Conservation (phyloP, 306 rosid genomes). For the Vachellia pachyceras region DNA sequence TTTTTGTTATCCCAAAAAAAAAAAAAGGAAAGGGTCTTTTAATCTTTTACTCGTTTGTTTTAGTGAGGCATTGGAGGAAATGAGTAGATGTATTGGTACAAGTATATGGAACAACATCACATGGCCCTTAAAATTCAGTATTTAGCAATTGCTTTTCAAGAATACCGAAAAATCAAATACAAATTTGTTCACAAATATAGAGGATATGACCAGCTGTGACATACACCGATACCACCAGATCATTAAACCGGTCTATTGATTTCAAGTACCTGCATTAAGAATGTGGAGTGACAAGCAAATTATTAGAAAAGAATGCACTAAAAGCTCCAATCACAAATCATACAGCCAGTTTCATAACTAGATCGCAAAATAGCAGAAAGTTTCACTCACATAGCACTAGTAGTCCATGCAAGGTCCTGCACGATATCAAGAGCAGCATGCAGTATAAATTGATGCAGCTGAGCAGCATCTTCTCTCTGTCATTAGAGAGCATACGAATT, state of each 20-base stretch:
- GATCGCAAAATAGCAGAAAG: not conserved
- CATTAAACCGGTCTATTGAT: constrained; percentile 91
- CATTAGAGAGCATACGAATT: constrained; percentile 33
- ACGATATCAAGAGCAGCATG: constrained; percentile 97
- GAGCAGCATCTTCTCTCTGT: constrained; percentile 98
- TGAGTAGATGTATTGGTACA: constrained; percentile 9
- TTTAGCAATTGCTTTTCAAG: constrained; percentile 15
- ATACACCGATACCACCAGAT: constrained; percentile 86
- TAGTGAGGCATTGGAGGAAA: not conserved
- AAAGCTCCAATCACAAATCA: constrained; percentile 18
- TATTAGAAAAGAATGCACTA: constrained; percentile 17
- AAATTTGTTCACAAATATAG: constrained; percentile 21
- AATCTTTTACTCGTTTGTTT: constrained; percentile 9
- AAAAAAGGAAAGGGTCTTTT: too few species aligned
- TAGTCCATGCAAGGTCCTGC: constrained; percentile 99
- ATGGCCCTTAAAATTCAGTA: constrained; percentile 16
- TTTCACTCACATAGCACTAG: constrained; percentile 86
- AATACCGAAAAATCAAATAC: constrained; percentile 14
- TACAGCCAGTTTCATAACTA: not conserved
- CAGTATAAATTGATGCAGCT: constrained; percentile 92
- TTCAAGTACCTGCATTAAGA: constrained; percentile 87
- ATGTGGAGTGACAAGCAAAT: constrained; percentile 21
- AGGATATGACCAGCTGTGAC: constrained; percentile 99
- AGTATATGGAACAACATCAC: not conserved
- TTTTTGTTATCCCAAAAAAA: too few species aligned